Evolutionary conservation across 345 rosid species (phyloP).

Genomic region (Nasturtium officinale): DNA sequence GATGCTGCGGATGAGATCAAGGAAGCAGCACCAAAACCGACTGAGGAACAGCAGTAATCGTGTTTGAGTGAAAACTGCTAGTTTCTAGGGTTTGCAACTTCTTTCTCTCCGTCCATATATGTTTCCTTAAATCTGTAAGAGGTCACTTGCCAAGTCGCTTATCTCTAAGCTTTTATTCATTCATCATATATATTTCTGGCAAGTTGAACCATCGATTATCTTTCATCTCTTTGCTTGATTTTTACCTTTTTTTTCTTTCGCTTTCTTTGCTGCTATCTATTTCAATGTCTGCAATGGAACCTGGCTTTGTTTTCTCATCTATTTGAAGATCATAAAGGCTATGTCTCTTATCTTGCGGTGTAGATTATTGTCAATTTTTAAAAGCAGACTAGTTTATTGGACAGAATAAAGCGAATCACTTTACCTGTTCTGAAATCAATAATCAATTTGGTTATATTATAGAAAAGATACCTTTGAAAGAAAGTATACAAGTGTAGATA

Average conservation of each 20-base stretch:
- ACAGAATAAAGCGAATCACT: slow-evolving; percentile 5
- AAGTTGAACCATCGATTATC: slow-evolving; percentile 23
- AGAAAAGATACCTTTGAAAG: background rate
- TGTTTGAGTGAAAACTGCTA: slow-evolving; percentile 26
- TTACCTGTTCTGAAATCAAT: slow-evolving; percentile 6
- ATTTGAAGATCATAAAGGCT: slow-evolving; percentile 39
- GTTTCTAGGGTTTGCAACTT: slow-evolving; percentile 25
- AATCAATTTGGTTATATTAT: slow-evolving; percentile 10
- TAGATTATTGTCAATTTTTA: slow-evolving; percentile 1
- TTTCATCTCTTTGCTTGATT: slow-evolving; percentile 32
- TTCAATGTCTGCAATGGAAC: slow-evolving; percentile 34
- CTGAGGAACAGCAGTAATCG: slow-evolving; percentile 67
- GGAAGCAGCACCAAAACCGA: slow-evolving; percentile 69
- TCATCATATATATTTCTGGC: slow-evolving; percentile 33
- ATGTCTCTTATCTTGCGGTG: slow-evolving; percentile 17
- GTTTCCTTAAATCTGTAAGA: background rate
- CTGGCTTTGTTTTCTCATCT: slow-evolving; percentile 40
- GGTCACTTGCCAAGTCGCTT: slow-evolving; percentile 28
- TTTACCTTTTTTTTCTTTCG: background rate
- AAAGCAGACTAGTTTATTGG: slow-evolving; percentile 17
- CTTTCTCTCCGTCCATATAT: slow-evolving; percentile 31
- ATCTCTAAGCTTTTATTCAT: slow-evolving; percentile 13
- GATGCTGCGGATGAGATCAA: slow-evolving; percentile 91
- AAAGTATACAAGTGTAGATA: background rate
- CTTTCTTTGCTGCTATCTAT: background rate